Percentiles rank a stretch among this genome's conserved stretches.
These are phyloP conservation scores for Salix suchowensis DNA, from an alignment of 345 rosid genomes.

Conservation along the genomic window DNA sequence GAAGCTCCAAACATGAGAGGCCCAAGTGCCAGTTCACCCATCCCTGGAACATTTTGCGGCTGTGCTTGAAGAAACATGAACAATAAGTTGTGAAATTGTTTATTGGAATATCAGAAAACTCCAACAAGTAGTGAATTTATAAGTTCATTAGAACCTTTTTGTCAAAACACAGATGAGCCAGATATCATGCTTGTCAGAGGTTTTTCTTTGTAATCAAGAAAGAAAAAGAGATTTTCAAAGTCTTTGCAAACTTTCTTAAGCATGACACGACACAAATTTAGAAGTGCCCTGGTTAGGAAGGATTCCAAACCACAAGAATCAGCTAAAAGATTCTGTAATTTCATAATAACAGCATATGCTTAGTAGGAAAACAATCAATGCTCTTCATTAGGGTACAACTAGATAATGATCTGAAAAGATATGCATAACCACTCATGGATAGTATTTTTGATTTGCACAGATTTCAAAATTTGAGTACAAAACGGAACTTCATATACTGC, in stretches of 20 bases:
- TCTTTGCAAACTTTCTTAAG: not conserved
- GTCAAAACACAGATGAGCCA: not conserved
- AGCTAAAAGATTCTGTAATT: not conserved
- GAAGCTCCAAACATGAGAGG: conserved; percentile 89
- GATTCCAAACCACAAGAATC: not conserved
- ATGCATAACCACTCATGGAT: not conserved
- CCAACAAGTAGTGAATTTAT: not conserved
- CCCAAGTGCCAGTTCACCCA: conserved; percentile 84
- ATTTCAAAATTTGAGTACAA: not conserved
- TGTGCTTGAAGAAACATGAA: conserved; percentile 26
- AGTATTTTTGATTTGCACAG: not conserved
- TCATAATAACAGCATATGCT: not conserved
- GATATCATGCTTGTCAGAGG: not conserved
- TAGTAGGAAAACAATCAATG: not conserved
- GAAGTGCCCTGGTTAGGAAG: not conserved
- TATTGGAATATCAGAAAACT: not conserved
- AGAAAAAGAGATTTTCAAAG: not conserved
- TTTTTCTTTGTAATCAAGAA: not conserved
- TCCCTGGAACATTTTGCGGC: conserved; percentile 60
- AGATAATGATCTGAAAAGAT: not conserved
- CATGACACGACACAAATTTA: not conserved
- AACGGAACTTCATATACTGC: not conserved
- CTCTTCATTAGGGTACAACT: not conserved
- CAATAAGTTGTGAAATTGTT: not conserved
- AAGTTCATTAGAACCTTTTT: not conserved